Conservation (phyloP, 345 rosid genomes). For the Bretschneidera sinensis region DNA sequence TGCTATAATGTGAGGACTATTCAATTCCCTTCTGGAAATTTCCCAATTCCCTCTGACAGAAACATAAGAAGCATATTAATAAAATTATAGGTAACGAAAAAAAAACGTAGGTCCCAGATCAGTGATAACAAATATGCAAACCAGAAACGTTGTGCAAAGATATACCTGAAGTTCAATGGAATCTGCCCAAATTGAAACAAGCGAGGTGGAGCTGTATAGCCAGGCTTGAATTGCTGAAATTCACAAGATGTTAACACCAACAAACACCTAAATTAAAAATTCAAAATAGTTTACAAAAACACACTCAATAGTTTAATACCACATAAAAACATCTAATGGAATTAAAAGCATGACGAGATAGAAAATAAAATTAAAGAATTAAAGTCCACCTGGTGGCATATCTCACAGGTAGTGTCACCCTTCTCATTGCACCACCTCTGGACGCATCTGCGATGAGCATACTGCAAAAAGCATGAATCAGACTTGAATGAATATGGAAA, state of each 20-base stretch:
- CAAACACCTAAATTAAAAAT: too few relatives aligned
- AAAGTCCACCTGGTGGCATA: constrained; percentile 71
- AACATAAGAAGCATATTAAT: not conserved
- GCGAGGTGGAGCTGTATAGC: constrained; percentile 81
- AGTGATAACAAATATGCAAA: not conserved
- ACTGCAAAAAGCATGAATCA: constrained; percentile 35
- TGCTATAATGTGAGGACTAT: constrained; percentile 49
- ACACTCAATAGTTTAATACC: not conserved
- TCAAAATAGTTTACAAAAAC: too few relatives aligned
- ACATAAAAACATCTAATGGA: not conserved
- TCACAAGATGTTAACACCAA: not conserved
- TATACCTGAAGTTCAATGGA: constrained; percentile 73
- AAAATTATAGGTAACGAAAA: not conserved
- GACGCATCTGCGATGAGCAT: constrained; percentile 83
- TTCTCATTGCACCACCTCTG: constrained; percentile 97
- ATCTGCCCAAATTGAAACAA: constrained; percentile 61
- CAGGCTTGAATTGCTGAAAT: constrained; percentile 77
- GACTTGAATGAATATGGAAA: not conserved
- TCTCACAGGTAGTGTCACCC: constrained; percentile 81
- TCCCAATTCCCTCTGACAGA: constrained; percentile 72
- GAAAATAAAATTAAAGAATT: not conserved
- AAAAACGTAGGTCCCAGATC: not conserved
- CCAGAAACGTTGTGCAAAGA: not conserved
- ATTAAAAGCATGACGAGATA: not conserved
- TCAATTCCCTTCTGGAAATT: constrained; percentile 46